Base-by-base conservation (phyloP, 352 stramenopile genomes). In the Phytopythium litorale region DNA sequence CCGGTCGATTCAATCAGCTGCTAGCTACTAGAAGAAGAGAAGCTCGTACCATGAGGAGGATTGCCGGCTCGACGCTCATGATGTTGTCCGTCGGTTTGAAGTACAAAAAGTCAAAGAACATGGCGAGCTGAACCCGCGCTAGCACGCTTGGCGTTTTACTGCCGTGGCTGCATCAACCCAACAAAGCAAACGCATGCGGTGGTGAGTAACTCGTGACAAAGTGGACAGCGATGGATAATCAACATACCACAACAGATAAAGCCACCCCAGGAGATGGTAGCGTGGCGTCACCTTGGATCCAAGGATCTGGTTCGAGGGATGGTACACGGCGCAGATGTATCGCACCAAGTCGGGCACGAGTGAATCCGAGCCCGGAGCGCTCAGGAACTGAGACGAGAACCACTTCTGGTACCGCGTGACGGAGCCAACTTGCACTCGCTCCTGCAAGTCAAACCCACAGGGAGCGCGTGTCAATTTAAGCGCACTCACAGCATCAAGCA, bases 81-180 rank as follows among this genome's bases (percentile, higher is more conserved):
- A 95, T 85, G 70, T 87, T 91, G 66, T 93, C 84, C 6, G 67
- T 81, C 9, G 76, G 64, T 56, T 89, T 90, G 62, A 92, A 95
- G 64, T 95, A 92, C 37, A 95, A 64, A 65, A 87, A 95, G 60
- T 95, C 86, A 43, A 95, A 92, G 64, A 93, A 95, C 81, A 95
- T 95, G 16, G 86, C 82, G 48, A 92, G 73, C 57, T 93, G 83
- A 32, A 91, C 84, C 48, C 86, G 81, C 30, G 84, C 81, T 23
- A 92, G 67, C 19, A 87, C 76, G 35, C 67, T 81, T 54, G 80
- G 81, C 43, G 70, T 89, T 61, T 93, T 93, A 69, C 84, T 94
- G 49, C 63, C 66, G 51, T 80, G 72, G 21, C 72, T 80, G 28
- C 7, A 46, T 55, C 16, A 66, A 46, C n/a, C 25, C 25, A 28